phyloP scores from a whole-genome alignment of 495 filamentous ascomycete genomes.

The Chaetomium cochliodes region DNA sequence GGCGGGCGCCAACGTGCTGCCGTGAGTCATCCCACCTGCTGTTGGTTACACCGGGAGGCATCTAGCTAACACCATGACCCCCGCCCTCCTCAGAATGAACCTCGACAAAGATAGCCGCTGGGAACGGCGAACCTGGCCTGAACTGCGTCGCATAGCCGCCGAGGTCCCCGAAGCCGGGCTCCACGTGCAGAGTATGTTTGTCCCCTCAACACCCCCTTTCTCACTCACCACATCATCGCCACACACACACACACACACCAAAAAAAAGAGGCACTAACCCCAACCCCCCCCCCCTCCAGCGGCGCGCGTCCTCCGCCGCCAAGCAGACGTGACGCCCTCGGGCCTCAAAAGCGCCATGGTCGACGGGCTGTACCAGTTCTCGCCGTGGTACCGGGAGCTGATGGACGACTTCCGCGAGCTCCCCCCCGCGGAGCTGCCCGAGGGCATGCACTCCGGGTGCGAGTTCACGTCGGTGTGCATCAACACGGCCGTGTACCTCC shows the following conservation, averaged over 20 bases:
- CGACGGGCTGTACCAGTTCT: constrained; percentile 60
- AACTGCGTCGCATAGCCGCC: constrained; percentile 61
- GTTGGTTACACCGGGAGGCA: background rate
- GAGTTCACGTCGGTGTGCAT: constrained; percentile 84
- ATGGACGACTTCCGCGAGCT: constrained; percentile 69
- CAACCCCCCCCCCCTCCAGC: constrained; percentile 26
- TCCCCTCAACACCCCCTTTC: too few species aligned
- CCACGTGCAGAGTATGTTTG: constrained; percentile 73
- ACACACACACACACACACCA: too few species aligned
- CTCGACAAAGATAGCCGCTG: constrained; percentile 47
- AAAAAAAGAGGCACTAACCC: too few species aligned
- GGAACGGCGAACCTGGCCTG: constrained; percentile 68
- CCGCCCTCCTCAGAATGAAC: constrained; percentile 32
- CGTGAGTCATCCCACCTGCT: constrained; percentile 50
- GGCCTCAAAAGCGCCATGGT: constrained; percentile 35
- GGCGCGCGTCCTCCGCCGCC: constrained; percentile 44
- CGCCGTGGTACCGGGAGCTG: constrained; percentile 81
- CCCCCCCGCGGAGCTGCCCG: constrained; percentile 53
- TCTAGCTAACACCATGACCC: background rate
- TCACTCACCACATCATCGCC: too few species aligned
- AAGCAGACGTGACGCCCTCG: constrained; percentile 35
- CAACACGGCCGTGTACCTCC: constrained; percentile 83
- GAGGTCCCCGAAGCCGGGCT: constrained; percentile 84
- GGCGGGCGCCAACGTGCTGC: constrained; percentile 90
- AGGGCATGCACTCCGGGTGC: constrained; percentile 64